These are phyloP conservation scores for Citrus cavaleriei DNA, from an alignment of 345 rosid genomes.

Conservation along the genomic window DNA sequence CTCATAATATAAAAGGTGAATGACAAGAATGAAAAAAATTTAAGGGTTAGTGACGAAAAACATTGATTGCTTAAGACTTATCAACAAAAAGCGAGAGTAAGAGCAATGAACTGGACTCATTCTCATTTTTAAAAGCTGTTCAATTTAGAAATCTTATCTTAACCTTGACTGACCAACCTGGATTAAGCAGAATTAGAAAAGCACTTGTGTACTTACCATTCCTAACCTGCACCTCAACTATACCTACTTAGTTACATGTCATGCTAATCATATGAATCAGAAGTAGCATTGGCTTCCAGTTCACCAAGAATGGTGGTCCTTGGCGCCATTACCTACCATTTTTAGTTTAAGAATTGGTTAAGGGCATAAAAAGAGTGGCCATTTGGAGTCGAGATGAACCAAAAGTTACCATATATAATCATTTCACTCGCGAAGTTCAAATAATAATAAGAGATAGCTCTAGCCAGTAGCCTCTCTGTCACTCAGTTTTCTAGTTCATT, in stretches of 20 bases:
- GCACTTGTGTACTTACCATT: background rate
- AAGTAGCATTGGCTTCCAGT: background rate
- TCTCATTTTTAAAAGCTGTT: background rate
- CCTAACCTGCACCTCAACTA: conserved; percentile 7
- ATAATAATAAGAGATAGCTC: background rate
- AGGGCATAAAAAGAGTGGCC: background rate
- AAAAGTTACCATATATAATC: background rate
- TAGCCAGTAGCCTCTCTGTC: too few species aligned
- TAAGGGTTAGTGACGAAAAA: too few species aligned
- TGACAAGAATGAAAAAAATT: too few species aligned
- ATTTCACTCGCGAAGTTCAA: background rate
- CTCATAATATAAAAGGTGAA: too few species aligned
- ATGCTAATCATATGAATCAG: background rate
- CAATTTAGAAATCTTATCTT: background rate
- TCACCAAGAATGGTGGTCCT: conserved; percentile 1
- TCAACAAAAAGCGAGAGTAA: too few species aligned
- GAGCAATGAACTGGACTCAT: too few species aligned
- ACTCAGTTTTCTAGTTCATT: background rate
- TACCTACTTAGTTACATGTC: conserved; percentile 1
- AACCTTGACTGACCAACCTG: background rate
- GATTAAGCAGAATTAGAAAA: background rate
- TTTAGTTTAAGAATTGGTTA: background rate
- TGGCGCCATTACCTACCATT: background rate
- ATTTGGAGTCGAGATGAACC: background rate
- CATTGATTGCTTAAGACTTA: too few species aligned